Percentiles rank a stretch among this genome's conserved stretches.
Conservation (phyloP, 331 rosid genomes). For the Dryas integrifolia region DNA sequence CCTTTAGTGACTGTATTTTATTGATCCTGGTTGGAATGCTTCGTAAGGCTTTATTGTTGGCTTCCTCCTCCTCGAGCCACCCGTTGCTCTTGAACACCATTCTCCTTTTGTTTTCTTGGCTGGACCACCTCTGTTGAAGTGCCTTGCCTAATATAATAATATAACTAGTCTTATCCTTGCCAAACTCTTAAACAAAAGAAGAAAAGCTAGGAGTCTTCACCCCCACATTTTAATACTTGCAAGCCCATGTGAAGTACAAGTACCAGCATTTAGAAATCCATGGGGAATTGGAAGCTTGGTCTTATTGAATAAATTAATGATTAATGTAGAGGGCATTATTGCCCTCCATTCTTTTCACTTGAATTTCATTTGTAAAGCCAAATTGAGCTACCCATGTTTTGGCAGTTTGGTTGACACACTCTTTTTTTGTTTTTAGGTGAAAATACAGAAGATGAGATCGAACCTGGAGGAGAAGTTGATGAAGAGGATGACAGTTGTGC, state of each 20-base stretch:
- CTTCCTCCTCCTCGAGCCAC: slow-evolving; percentile 66
- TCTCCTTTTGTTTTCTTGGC: slow-evolving; percentile 34
- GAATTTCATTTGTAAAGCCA: slow-evolving; percentile 4
- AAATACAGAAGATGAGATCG: slow-evolving; percentile 88
- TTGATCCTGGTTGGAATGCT: slow-evolving; percentile 23
- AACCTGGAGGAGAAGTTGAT: slow-evolving; percentile 86
- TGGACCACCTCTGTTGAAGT: slow-evolving; percentile 28
- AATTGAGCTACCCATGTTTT: not conserved
- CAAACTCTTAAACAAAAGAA: slow-evolving; percentile 10
- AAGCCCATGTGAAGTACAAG: slow-evolving; percentile 41
- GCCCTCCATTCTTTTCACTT: not conserved
- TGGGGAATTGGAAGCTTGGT: slow-evolving; percentile 33
- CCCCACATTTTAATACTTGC: slow-evolving; percentile 21
- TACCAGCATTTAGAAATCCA: slow-evolving; percentile 23
- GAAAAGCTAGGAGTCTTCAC: slow-evolving; percentile 27
- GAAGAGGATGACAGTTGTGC: slow-evolving; percentile 78
- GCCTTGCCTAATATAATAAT: slow-evolving; percentile 11
- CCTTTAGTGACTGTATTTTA: slow-evolving; percentile 3
- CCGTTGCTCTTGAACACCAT: slow-evolving; percentile 32
- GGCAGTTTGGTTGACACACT: not conserved
- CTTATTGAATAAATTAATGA: not conserved
- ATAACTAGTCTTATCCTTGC: not conserved
- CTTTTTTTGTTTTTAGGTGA: slow-evolving; percentile 50
- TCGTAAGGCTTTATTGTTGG: slow-evolving; percentile 33
- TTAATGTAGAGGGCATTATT: not conserved